A percentile compares a stretch with the other conserved stretches of the same genome.
Conservation (phyloP, 345 rosid species). For the Acer yangbiense region DNA sequence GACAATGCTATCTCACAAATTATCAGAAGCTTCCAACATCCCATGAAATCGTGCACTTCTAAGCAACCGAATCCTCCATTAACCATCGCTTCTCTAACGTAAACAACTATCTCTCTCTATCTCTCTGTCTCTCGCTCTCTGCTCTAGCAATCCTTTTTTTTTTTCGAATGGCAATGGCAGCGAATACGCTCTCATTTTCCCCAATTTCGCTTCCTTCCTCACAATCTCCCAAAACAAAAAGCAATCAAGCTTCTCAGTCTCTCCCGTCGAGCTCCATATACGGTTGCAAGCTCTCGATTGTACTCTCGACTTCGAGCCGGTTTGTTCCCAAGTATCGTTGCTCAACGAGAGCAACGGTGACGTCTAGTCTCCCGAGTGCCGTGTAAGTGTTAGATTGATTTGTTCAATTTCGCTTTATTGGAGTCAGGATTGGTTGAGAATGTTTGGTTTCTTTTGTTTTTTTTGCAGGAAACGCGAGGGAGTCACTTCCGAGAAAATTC, state of each 20-base stretch:
- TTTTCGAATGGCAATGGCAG: slow-evolving; percentile 69
- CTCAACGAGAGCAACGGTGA: slow-evolving; percentile 42
- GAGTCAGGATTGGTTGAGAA: slow-evolving; percentile 4
- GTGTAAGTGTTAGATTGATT: slow-evolving; percentile 34
- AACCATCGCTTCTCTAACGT: background rate
- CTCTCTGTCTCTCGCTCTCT: background rate
- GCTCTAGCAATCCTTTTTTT: background rate
- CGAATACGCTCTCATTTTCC: slow-evolving; percentile 47
- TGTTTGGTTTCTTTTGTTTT: background rate
- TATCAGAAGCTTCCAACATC: background rate
- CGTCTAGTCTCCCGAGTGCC: slow-evolving; percentile 64
- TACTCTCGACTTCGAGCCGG: slow-evolving; percentile 29
- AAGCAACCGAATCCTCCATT: background rate
- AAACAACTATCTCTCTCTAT: background rate
- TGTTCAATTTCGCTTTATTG: background rate
- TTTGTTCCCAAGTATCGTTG: slow-evolving; percentile 36
- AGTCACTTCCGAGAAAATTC: slow-evolving; percentile 49
- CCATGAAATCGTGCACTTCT: background rate
- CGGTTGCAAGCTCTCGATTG: slow-evolving; percentile 48
- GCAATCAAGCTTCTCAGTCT: slow-evolving; percentile 19
- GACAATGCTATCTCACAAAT: background rate
- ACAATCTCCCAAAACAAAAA: slow-evolving; percentile 26
- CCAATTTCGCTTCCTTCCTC: slow-evolving; percentile 39
- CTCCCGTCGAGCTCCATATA: slow-evolving; percentile 39
- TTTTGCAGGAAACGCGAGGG: slow-evolving; percentile 60